Base-by-base conservation (phyloP, 1,284 basidiomycete genomes). In the Fomes fomentarius region DNA sequence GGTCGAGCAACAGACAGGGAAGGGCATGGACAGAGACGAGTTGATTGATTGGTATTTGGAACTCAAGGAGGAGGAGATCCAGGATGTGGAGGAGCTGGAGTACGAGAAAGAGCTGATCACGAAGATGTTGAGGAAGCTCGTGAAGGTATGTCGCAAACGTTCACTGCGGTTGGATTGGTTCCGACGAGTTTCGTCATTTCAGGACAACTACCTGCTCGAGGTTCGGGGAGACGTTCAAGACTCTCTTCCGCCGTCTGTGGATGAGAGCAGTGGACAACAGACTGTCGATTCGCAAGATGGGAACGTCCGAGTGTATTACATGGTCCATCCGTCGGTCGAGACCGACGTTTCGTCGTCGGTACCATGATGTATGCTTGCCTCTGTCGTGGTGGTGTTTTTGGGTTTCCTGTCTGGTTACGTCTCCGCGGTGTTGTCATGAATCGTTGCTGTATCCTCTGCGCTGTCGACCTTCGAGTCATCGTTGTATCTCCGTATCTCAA, bases 11-110 rank as follows among this genome's bases (percentile, higher is more conserved):
- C 82, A 85, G 61, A 89, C 84, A 1, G 88, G 88, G 22, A 80
- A 76, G 42, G 96, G 96, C 10, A 75, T 97, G 22, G 91, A 94
- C 68, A 81, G 88, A 45, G 92, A 96, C 60, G 94, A 96, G 66
- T 80, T 99, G 41, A 89, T 97, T 57, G 93, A 97, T 70, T 97
- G 95, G 95, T 99, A 98, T 71, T 81, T 99, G 48, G 95, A 99
- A 75, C 76, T 85, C 58, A 89, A 85, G 71, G 97, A 99, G 72
- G 77, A 81, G 31, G 89, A 94, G 61, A 78, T 98, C 43, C 84
- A 91, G 58, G 87, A 89, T 44, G 81, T 94, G 14, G 94, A 96
- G 51, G 90, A 96, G 67, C 76, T 97, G n/a, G 94, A 98, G 64
- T 88, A 91, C 62, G 93, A 99, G 76, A 90, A 88, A 64, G 91